These are phyloP conservation scores for Sarcodon sp. DNA, from an alignment of 768 basidiomycete genomes.

Conservation along the genomic window DNA sequence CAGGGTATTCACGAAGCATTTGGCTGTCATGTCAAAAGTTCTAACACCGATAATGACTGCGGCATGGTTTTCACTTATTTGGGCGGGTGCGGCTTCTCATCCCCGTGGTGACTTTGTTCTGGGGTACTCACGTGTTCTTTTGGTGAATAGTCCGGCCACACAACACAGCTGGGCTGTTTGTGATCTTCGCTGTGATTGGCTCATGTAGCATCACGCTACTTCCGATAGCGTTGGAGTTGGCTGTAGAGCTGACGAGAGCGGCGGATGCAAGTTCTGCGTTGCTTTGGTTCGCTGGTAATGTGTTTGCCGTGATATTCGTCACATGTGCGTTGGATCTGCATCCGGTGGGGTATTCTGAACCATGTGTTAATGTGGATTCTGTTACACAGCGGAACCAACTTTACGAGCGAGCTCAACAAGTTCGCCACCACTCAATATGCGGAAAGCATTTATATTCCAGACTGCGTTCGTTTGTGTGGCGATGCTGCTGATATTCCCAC, in stretches of 20 bases:
- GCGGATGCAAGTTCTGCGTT: constrained; percentile 67
- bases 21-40: constrained; percentile 45
- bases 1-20: constrained; percentile 65
- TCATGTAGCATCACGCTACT: constrained; percentile 54
- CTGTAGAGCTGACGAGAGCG: constrained; percentile 69
- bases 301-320: constrained; percentile 48
- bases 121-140: neutral
- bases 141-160: constrained; percentile 38
- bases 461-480: constrained; percentile 33
- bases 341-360: no score
- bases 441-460: constrained; percentile 50
- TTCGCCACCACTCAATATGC: constrained; percentile 67
- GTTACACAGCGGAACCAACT: constrained; percentile 42
- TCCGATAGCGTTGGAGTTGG: constrained; percentile 67
- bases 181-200: constrained; percentile 59
- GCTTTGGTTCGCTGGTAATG: constrained; percentile 68
- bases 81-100: constrained; percentile 45
- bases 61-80: constrained; percentile 66
- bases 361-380: no score
- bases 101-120: no score
- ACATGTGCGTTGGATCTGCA: constrained; percentile 29
- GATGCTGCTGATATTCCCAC: constrained; percentile 30
- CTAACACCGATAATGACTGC: constrained; percentile 48
- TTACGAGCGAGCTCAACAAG: constrained; percentile 50
- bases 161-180: constrained; percentile 47